These are phyloP conservation scores for Cercospora nicotianae DNA, from an alignment of 2,329 filamentous ascomycete genomes.

Conservation along the genomic window DNA sequence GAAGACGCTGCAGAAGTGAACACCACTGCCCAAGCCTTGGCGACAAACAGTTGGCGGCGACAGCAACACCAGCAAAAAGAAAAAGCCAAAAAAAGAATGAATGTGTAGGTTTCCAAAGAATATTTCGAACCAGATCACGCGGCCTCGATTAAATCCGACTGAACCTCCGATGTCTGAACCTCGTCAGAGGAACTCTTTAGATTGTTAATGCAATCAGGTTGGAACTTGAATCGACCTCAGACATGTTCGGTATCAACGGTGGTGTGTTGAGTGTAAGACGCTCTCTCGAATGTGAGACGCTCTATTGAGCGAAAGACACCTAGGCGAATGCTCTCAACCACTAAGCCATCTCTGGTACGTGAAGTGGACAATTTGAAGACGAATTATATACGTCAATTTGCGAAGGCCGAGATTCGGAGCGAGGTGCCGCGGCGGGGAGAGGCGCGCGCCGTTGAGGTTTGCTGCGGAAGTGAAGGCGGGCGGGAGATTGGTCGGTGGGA, in stretches of 20 bases:
- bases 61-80: neutral
- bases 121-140: neutral
- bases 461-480: neutral
- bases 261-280: constrained; percentile 6
- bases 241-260: neutral
- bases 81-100: neutral
- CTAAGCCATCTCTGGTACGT: neutral
- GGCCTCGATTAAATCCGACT: neutral
- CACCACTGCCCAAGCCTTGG: neutral
- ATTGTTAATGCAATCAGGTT: neutral
- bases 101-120: neutral
- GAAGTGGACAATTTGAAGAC: neutral
- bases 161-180: neutral
- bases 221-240: constrained; percentile 6
- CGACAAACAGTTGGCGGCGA: neutral
- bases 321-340: constrained; percentile 2
- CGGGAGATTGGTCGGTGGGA: neutral
- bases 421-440: neutral
- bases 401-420: neutral
- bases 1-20: neutral
- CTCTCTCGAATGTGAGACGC: neutral
- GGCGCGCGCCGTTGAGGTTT: neutral
- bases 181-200: constrained; percentile 2
- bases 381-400: neutral
- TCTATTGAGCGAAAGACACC: neutral